A percentile compares a stretch with the other conserved stretches of the same genome.
Evolutionary conservation across 768 basidiomycete species (phyloP).

Genomic region (Tylopilus vinaceipallidus): DNA sequence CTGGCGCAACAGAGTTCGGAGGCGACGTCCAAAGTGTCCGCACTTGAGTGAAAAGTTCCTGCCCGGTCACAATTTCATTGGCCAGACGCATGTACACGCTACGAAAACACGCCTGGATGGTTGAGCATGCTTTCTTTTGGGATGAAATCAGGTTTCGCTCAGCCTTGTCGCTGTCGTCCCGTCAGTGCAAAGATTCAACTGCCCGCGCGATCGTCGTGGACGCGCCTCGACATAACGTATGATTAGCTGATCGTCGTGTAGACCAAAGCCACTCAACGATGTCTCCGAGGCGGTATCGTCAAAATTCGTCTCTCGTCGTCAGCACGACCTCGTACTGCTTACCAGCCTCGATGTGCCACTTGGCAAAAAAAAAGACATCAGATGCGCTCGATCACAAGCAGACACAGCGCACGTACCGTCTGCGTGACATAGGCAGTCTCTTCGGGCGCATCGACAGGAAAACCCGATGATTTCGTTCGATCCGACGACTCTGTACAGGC

Average conservation of each 20-base stretch:
- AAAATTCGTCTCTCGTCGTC: slow-evolving; percentile 26
- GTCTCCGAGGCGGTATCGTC: slow-evolving; percentile 24
- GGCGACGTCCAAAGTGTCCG: slow-evolving; percentile 15
- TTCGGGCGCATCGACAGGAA: slow-evolving; percentile 18
- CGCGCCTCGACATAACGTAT: slow-evolving; percentile 25
- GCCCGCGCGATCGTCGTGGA: neutral
- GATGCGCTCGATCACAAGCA: neutral
- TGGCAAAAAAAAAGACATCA: neutral
- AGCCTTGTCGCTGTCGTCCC: slow-evolving; percentile 18
- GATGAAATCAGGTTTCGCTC: neutral
- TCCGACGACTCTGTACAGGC: slow-evolving; percentile 21
- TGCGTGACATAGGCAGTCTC: slow-evolving; percentile 20
- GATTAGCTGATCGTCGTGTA: slow-evolving; percentile 18
- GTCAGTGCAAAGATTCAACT: no score
- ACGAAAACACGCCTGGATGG: neutral
- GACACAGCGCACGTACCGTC: slow-evolving; percentile 4
- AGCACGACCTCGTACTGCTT: slow-evolving; percentile 20
- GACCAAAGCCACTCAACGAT: slow-evolving; percentile 24
- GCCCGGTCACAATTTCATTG: slow-evolving; percentile 22
- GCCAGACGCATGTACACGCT: slow-evolving; percentile 21
- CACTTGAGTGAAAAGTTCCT: slow-evolving; percentile 15
- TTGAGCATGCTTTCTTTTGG: neutral
- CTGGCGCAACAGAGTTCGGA: slow-evolving; percentile 24
- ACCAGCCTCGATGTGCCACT: slow-evolving; percentile 23
- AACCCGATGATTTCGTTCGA: slow-evolving; percentile 26